phyloP scores from a whole-genome alignment of 345 rosid species.

The Boechera divaricarpa region DNA sequence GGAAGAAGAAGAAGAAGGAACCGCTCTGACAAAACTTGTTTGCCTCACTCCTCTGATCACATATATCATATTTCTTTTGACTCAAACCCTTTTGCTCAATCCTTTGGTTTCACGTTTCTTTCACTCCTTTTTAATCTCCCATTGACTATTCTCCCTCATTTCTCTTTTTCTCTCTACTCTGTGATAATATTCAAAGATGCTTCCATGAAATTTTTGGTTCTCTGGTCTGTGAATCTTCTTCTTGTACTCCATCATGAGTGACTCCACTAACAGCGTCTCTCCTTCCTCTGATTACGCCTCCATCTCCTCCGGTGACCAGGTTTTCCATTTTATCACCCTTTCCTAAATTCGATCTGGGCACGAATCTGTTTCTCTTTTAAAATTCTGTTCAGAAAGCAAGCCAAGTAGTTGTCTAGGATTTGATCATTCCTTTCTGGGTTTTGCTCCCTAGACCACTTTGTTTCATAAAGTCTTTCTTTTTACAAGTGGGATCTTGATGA shows the following conservation, averaged over 20 bases:
- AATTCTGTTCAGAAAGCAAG: neutral
- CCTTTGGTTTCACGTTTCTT: conserved; percentile 23
- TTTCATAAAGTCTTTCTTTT: conserved; percentile 27
- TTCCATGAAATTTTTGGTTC: conserved; percentile 37
- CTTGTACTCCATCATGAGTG: conserved; percentile 61
- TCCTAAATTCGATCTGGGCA: conserved; percentile 4
- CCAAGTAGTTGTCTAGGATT: conserved; percentile 5
- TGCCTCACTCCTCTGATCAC: conserved; percentile 15
- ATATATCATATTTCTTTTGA: neutral
- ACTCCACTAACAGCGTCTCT: conserved; percentile 66
- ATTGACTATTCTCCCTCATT: conserved; percentile 37
- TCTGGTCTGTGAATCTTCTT: conserved; percentile 24
- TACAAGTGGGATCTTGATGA: conserved; percentile 23
- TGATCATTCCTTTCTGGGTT: conserved; percentile 30
- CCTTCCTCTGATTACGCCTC: conserved; percentile 67
- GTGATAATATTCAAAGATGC: conserved; percentile 36
- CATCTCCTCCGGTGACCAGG: conserved; percentile 70
- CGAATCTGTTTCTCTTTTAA: conserved; percentile 7
- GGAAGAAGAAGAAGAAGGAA: neutral
- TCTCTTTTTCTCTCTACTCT: conserved; percentile 1
- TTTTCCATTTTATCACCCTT: conserved; percentile 25
- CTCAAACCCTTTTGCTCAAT: conserved; percentile 18
- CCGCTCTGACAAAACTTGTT: conserved; percentile 20
- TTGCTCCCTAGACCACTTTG: conserved; percentile 5
- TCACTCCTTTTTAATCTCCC: conserved; percentile 14